These are phyloP conservation scores for Mycoemilia scoparia DNA, from an alignment of 192 early-diverging fungal species.

Conservation along the genomic window DNA sequence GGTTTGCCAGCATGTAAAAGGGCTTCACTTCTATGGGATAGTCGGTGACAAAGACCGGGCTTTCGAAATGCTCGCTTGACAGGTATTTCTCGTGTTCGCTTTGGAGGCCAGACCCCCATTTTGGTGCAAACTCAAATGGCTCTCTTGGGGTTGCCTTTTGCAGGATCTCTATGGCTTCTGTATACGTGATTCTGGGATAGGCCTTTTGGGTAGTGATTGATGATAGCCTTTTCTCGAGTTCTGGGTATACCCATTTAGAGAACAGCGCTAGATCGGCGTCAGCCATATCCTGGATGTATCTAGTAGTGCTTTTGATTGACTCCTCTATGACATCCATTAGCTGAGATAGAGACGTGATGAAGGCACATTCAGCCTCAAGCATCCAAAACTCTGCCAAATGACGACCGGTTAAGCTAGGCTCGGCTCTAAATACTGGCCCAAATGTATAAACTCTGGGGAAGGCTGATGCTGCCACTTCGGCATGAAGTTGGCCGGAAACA, in stretches of 20 bases:
- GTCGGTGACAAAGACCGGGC: slow-evolving; percentile 81
- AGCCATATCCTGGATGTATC: slow-evolving; percentile 30
- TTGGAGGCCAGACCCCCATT: slow-evolving; percentile 57
- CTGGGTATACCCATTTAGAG: slow-evolving; percentile 31
- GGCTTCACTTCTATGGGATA: slow-evolving; percentile 66
- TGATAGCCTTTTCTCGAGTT: slow-evolving; percentile 14
- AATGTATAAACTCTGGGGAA: slow-evolving; percentile 65
- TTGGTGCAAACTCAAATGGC: slow-evolving; percentile 40
- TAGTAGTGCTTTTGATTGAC: slow-evolving; percentile 35
- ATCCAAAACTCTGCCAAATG: slow-evolving; percentile 92
- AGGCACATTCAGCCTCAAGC: slow-evolving; percentile 75
- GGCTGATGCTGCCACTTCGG: slow-evolving; percentile 52
- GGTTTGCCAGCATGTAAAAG: slow-evolving; percentile 68
- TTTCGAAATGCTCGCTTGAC: slow-evolving; percentile 33
- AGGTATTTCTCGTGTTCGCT: slow-evolving; percentile 77
- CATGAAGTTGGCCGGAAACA: slow-evolving; percentile 73
- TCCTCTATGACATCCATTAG: slow-evolving; percentile 55
- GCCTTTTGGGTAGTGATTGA: slow-evolving; percentile 17
- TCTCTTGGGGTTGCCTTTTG: slow-evolving; percentile 24
- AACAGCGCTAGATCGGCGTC: slow-evolving; percentile 34
- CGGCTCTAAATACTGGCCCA: slow-evolving; percentile 69
- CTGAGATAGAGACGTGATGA: slow-evolving; percentile 38
- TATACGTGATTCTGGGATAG: slow-evolving; percentile 55
- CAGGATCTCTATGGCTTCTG: slow-evolving; percentile 55
- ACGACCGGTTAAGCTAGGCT: slow-evolving; percentile 56